These are phyloP conservation scores for Scheffersomyces segobiensis DNA, from an alignment of 1,139 yeast genomes.

Conservation along the genomic window DNA sequence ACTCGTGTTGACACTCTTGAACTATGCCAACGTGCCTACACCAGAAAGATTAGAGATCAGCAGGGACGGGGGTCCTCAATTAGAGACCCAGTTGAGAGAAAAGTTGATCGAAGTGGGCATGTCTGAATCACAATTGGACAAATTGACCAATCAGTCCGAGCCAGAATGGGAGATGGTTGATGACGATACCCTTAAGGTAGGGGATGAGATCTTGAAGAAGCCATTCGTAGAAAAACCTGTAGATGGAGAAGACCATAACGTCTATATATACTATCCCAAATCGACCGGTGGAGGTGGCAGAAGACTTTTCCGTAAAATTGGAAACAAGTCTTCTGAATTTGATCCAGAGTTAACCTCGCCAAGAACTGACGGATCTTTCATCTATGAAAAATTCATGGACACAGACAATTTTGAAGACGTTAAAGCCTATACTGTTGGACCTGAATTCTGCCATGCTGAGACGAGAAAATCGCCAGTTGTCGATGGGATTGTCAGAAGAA, in stretches of 20 bases:
- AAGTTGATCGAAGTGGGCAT: conserved; percentile 40
- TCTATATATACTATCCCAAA: conserved; percentile 85
- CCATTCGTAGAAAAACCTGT: conserved; percentile 99
- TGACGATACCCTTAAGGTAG: conserved; percentile 78
- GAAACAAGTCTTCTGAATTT: conserved; percentile 94
- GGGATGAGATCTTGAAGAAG: conserved; percentile 70
- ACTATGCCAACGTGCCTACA: conserved; percentile 82
- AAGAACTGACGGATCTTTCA: conserved; percentile 86
- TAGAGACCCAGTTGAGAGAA: conserved; percentile 60
- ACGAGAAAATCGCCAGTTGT: conserved; percentile 98
- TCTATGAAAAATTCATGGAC: conserved; percentile 95
- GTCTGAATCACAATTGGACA: conserved; percentile 47
- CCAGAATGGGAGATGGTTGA: conserved; percentile 89
- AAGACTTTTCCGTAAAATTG: conserved; percentile 89
- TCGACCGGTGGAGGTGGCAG: conserved; percentile 98
- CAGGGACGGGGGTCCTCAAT: conserved; percentile 95
- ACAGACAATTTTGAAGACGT: conserved; percentile 98
- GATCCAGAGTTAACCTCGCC: conserved; percentile 78
- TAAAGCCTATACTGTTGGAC: conserved; percentile 96
- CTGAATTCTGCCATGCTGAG: conserved; percentile 91
- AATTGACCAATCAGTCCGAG: conserved; percentile 68
- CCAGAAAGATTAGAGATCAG: conserved; percentile 86
- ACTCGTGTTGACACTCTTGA: conserved; percentile 77
- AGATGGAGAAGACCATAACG: conserved; percentile 98
- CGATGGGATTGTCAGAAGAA: conserved; percentile 96